These are phyloP conservation scores for Babjeviella inositovora DNA, from an alignment of 805 yeast species.

Conservation along the genomic window DNA sequence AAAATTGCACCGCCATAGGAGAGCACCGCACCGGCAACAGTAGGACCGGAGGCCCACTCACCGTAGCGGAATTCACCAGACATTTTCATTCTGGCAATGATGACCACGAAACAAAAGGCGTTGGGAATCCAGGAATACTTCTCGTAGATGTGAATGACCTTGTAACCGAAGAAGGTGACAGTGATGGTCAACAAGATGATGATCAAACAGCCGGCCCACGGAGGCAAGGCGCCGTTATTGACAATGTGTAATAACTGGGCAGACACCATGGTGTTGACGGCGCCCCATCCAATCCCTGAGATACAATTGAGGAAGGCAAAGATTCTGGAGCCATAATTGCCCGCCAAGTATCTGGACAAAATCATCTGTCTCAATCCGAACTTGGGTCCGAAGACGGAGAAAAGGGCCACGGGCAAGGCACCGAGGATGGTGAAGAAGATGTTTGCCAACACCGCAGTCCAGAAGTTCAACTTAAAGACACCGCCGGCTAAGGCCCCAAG, in stretches of 20 bases:
- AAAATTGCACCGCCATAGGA: conserved; percentile 72
- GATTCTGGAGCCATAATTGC: conserved; percentile 60
- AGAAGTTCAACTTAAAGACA: conserved; percentile 53
- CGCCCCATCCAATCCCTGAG: conserved; percentile 93
- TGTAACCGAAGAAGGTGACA: conserved; percentile 75
- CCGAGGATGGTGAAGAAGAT: conserved; percentile 67
- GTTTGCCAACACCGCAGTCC: conserved; percentile 51
- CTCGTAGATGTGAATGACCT: conserved; percentile 67
- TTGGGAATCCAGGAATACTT: conserved; percentile 85
- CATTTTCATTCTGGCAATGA: conserved; percentile 62
- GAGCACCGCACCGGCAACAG: conserved; percentile 62
- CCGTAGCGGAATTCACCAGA: conserved; percentile 49
- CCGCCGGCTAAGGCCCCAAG: conserved; percentile 52
- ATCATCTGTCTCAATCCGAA: conserved; percentile 85
- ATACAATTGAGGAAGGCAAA: conserved; percentile 64
- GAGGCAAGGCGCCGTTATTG: conserved; percentile 51
- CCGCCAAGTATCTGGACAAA: conserved; percentile 61
- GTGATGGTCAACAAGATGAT: conserved; percentile 51
- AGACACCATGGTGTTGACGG: conserved; percentile 79
- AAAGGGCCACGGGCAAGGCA: conserved; percentile 64
- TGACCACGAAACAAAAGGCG: conserved; percentile 52
- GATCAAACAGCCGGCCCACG: conserved; percentile 83
- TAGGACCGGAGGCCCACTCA: conserved; percentile 33
- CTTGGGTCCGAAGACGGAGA: conserved; percentile 69
- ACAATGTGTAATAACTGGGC: conserved; percentile 74